Evolutionary conservation across 495 filamentous ascomycete genomes (phyloP), one percentile per base, ranked within the genome.

Genomic region (Choiromyces venosus): DNA sequence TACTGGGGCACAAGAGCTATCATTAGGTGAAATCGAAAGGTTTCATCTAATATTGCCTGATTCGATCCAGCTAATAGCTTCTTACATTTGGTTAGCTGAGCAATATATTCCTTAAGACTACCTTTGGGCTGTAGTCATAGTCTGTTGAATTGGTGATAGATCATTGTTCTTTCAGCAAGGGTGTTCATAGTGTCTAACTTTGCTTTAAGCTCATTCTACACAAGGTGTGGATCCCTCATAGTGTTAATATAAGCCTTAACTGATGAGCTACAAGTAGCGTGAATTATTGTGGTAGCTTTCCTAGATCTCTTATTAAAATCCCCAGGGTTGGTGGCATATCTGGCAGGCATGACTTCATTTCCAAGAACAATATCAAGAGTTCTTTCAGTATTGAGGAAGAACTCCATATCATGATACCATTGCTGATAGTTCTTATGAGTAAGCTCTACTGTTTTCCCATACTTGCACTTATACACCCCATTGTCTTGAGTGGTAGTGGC

Each of bases 201-300:
- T n/a, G 46, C 46, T 56, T 56, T 56, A 14, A 56, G 46, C 46
- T 56, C 46, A 56, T 56, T 56, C 46, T n/a, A 56, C 46, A 56
- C n/a, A n/a, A 14, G 14, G n/a, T 14, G 14, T 56, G 46, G 46
- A 56, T 56, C n/a, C n/a, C 46, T 14, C 46, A 56, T 56, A 14
- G 14, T n/a, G n/a, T 14, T n/a, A n/a, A 56, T 56, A 56, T 56
- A 56, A 56, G 46, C 46, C n/a, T 14, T n/a, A 14, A 56, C 46
- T 56, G 46, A 56, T n/a, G 46, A 56, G n/a, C n/a, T 14, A 56
- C 46, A 56, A n/a, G 46, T 14, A n/a, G 14, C n/a, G 46, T 56
- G n/a, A 56, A 56, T 56, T 14, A 56, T 56, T 14, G 46, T n/a
- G n/a, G 46, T 56, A n/a, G 46, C 46, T 56, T 56, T 56, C n/a